A percentile compares a stretch with the other conserved stretches of the same genome.
Evolutionary conservation across 345 rosid genomes (phyloP).

Genomic region (Eucalyptus cloeziana): DNA sequence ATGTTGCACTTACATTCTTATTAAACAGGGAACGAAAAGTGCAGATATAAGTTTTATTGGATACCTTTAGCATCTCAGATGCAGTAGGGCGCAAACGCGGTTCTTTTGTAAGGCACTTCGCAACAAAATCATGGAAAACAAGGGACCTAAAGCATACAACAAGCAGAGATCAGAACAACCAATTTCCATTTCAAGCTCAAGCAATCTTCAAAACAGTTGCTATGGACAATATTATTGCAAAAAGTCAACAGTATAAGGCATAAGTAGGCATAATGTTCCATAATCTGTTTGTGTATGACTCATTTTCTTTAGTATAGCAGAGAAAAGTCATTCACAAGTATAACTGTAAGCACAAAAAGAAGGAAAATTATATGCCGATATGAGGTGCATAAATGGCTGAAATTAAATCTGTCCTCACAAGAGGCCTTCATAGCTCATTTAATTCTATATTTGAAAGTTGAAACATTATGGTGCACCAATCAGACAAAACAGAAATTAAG

Average conservation of each 20-base stretch:
- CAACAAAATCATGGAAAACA: constrained; percentile 96
- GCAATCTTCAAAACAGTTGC: not conserved
- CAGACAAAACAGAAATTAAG: not conserved
- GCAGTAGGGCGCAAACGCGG: constrained; percentile 95
- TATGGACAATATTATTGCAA: not conserved
- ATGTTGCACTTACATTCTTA: not conserved
- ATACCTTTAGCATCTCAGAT: constrained; percentile 91
- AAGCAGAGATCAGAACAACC: not conserved
- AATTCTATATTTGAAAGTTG: not conserved
- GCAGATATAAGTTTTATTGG: not conserved
- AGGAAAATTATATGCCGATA: not conserved
- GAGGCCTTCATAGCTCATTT: not conserved
- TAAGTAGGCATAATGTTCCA: not conserved
- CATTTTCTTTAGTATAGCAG: not conserved
- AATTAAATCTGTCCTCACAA: not conserved
- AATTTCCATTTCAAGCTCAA: not conserved
- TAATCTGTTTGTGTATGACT: not conserved
- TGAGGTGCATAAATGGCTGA: not conserved
- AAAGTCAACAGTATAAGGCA: not conserved
- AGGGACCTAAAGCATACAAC: constrained; percentile 60
- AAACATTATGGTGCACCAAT: not conserved
- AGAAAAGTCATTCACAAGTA: not conserved
- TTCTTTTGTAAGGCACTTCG: constrained; percentile 93
- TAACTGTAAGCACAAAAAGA: not conserved
- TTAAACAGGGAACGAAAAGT: not conserved